phyloP scores from a whole-genome alignment of 2,329 filamentous ascomycete species.

The Colletotrichum sp. region DNA sequence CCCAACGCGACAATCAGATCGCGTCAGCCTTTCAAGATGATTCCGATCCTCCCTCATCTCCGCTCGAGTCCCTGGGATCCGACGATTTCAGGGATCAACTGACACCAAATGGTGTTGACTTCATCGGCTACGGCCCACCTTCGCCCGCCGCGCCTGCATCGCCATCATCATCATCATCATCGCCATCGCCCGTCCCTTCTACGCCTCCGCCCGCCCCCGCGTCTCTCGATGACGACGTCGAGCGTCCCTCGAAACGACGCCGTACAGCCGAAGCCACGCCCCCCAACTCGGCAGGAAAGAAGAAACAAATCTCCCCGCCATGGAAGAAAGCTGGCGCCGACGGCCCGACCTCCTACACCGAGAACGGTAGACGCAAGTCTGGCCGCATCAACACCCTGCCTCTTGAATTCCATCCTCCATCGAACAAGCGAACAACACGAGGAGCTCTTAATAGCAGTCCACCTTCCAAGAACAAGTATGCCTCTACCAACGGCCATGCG shows the following conservation, averaged over 20 bases:
- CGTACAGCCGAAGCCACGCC: constrained; percentile 58
- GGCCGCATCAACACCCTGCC: constrained; percentile 66
- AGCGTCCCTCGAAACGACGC: constrained; percentile 69
- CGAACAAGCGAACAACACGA: constrained; percentile 58
- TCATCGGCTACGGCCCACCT: constrained; percentile 3
- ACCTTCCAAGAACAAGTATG: constrained; percentile 30
- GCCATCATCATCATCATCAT: constrained; percentile 2
- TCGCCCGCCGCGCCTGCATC: neutral
- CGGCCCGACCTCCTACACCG: constrained; percentile 84
- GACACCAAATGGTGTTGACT: constrained; percentile 21
- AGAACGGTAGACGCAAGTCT: constrained; percentile 73
- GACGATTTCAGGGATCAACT: constrained; percentile 21
- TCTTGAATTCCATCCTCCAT: constrained; percentile 54
- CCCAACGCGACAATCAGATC: constrained; percentile 26
- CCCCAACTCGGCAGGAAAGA: constrained; percentile 39
- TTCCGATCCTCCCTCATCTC: constrained; percentile 9
- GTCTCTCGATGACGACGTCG: constrained; percentile 34
- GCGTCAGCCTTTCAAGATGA: constrained; percentile 16
- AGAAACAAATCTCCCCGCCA: constrained; percentile 77
- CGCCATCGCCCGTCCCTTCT: neutral
- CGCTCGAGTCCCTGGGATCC: constrained; percentile 18
- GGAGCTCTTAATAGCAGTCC: constrained; percentile 42
- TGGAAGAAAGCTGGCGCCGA: constrained; percentile 90
- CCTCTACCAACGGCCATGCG: constrained; percentile 32
- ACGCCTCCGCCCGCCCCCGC: neutral